Conservation (phyloP, 306 rosid genomes). For the Canavalia ensiformis region DNA sequence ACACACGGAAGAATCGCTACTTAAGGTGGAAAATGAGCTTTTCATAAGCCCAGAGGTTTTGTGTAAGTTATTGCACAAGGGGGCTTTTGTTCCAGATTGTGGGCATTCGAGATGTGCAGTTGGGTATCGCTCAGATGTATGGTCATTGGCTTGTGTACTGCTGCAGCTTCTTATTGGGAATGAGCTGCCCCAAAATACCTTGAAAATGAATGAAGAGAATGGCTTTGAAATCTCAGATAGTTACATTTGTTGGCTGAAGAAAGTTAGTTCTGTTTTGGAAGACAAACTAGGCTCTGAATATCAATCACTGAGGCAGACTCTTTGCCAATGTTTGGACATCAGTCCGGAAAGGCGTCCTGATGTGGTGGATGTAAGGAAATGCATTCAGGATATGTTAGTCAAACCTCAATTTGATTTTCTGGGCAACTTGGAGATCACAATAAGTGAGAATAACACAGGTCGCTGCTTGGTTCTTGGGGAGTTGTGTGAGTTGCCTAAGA, state of each 20-base stretch:
- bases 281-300: slow-evolving; percentile 63
- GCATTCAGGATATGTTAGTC: slow-evolving; percentile 66
- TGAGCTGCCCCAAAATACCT: slow-evolving; percentile 50
- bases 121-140: slow-evolving; percentile 75
- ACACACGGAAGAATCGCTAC: slow-evolving; percentile 44
- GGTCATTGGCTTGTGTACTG: slow-evolving; percentile 78
- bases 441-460: slow-evolving; percentile 34
- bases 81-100: slow-evolving; percentile 50
- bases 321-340: slow-evolving; percentile 67
- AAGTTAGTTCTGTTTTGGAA: slow-evolving; percentile 66
- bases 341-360: slow-evolving; percentile 73
- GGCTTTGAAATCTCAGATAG: slow-evolving; percentile 51
- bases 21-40: slow-evolving; percentile 45
- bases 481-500: slow-evolving; percentile 56
- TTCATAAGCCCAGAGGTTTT: slow-evolving; percentile 76
- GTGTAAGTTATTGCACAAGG: slow-evolving; percentile 62
- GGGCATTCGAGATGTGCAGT: slow-evolving; percentile 48
- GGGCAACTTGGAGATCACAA: slow-evolving; percentile 53
- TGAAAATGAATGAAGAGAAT: slow-evolving; percentile 50
- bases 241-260: slow-evolving; percentile 66
- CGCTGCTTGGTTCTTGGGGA: slow-evolving; percentile 72
- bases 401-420: slow-evolving; percentile 62
- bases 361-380: slow-evolving; percentile 67
- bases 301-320: slow-evolving; percentile 56
- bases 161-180: slow-evolving; percentile 67